These are phyloP conservation scores for Aspergillus sclerotialis DNA, from an alignment of 2,329 filamentous ascomycete genomes.

Conservation along the genomic window DNA sequence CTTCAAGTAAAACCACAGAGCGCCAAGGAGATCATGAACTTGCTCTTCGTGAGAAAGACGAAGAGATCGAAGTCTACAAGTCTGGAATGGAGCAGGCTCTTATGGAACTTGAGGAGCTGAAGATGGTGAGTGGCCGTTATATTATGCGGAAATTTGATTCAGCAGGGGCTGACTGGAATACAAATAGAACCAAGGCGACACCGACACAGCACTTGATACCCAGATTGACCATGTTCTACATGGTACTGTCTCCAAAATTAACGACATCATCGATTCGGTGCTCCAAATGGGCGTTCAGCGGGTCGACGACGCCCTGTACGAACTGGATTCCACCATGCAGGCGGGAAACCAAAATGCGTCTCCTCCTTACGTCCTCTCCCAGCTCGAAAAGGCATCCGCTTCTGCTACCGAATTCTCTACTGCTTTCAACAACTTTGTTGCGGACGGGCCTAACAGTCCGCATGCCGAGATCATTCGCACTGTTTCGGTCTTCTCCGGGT, in stretches of 20 bases:
- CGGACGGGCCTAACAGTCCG: conserved; percentile 84
- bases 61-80: conserved; percentile 97
- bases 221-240: conserved; percentile 87
- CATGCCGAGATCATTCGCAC: conserved; percentile 90
- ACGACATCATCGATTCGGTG: conserved; percentile 95
- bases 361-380: conserved; percentile 86
- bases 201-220: conserved; percentile 74
- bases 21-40: conserved; percentile 80
- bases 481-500: conserved; percentile 81
- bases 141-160: background rate
- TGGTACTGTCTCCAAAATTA: conserved; percentile 84
- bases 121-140: conserved; percentile 39
- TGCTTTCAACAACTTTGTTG: conserved; percentile 97
- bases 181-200: conserved; percentile 58
- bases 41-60: conserved; percentile 85
- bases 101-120: conserved; percentile 84
- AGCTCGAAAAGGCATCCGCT: conserved; percentile 92
- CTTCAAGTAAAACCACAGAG: conserved; percentile 69
- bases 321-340: conserved; percentile 96
- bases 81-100: conserved; percentile 95
- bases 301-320: conserved; percentile 93
- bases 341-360: conserved; percentile 98
- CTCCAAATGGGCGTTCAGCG: conserved; percentile 86
- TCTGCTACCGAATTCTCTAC: conserved; percentile 97
- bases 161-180: background rate